These are phyloP conservation scores for Podospora pseudoanserina DNA, from an alignment of 495 filamentous ascomycete genomes.

Conservation along the genomic window DNA sequence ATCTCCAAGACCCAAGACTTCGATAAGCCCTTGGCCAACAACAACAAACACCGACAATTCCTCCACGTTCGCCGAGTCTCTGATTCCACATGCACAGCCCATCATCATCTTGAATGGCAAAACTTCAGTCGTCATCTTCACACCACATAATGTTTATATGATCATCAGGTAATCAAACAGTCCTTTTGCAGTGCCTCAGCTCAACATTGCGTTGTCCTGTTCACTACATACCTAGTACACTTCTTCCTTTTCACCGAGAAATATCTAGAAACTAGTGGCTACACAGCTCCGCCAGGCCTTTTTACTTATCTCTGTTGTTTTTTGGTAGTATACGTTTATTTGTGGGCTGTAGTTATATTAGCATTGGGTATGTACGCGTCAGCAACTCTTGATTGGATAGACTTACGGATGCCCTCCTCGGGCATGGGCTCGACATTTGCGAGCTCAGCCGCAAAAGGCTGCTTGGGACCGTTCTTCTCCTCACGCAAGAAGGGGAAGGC, in stretches of 20 bases:
- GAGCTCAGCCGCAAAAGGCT: slow-evolving; percentile 62
- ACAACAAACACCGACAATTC: neutral
- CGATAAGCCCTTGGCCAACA: neutral
- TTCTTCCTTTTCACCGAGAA: neutral
- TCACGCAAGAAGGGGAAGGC: slow-evolving; percentile 71
- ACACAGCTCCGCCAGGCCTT: neutral
- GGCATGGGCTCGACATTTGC: slow-evolving; percentile 59
- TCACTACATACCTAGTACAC: neutral
- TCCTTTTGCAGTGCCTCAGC: neutral
- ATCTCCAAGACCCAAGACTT: slow-evolving; percentile 3
- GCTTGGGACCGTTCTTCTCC: slow-evolving; percentile 38
- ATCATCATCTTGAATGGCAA: neutral
- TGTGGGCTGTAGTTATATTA: neutral
- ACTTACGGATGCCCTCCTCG: slow-evolving; percentile 68
- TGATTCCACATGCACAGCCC: neutral
- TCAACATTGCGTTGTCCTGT: neutral
- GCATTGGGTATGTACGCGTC: neutral
- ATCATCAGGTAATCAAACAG: neutral
- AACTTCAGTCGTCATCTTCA: neutral
- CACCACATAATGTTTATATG: neutral
- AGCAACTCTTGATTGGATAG: neutral
- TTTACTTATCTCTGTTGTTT: neutral
- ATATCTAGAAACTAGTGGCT: neutral
- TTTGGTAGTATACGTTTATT: neutral
- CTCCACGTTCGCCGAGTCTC: neutral